Evolutionary conservation across 306 rosid genomes (phyloP), one percentile per base, ranked within the genome.

Genomic region (Rubus idaeus): DNA sequence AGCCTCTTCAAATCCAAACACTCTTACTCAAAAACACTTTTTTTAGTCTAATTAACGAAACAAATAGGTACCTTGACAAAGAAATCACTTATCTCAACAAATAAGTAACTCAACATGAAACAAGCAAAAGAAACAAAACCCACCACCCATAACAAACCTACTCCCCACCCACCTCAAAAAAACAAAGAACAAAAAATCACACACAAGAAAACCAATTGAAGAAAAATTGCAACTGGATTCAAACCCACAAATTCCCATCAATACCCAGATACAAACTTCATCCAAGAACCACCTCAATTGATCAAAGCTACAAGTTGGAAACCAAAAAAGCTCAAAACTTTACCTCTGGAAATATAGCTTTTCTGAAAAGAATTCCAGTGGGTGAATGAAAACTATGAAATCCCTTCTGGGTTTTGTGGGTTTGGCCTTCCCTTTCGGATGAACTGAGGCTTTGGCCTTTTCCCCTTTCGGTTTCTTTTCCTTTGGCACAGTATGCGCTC

Each of bases 401-500:
- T 58, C 2, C 10, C 18, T 44, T 44, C 20, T 44, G 56, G 55
- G 55, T 42, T 57, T 73, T 42, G 55, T 42, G 68, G 73, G 45
- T 70, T 70, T 70, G 75, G 46, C 62, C 35, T 30, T 62, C 35
- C 18, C 41, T 35, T 20, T 45, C 14, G 21, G 35, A 30, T 30
- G 35, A 30, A 30, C 35, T 30, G 35, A 30, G 35, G 35, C 35
- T 30, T 23, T 30, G 35, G 35, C 35, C 35, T 30, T 30, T 30
- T 30, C 50, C 11, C 55, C 41, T 49, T 70, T 70, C 44, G 60
- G 74, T 26, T 17, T 64, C 57, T 21, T 74, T 45, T 16, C 20
- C 30, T 30, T 44, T 45, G 62, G 77, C 69, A 60, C 77, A 74
- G 57, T 60, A 60, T 16, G 77, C 17, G 5, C 77, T 45, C 77